These are phyloP conservation scores for Calophaca sinica DNA, from an alignment of 306 rosid species.

Conservation along the genomic window DNA sequence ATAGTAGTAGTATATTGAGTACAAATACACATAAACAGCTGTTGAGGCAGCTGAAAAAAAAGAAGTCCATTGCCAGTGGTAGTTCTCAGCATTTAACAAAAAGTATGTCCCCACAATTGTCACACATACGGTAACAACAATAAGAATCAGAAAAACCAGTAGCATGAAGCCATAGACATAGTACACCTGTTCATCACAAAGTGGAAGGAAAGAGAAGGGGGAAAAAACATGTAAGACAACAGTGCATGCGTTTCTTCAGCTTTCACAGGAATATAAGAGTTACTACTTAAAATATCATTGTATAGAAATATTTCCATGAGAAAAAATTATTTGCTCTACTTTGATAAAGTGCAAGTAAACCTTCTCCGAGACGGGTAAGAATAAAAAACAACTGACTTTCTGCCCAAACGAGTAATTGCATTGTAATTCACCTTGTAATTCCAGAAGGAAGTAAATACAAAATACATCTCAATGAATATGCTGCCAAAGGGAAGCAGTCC, in stretches of 20 bases:
- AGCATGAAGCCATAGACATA: conserved; percentile 99
- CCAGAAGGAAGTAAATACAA: conserved; percentile 99
- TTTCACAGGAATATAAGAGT: conserved; percentile 26
- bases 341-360: conserved; percentile 20
- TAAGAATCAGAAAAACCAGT: conserved; percentile 91
- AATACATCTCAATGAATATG: conserved; percentile 99
- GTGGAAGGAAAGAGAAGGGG: conserved; percentile 32
- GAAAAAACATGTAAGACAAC: conserved; percentile 40
- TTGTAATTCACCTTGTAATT: conserved; percentile 69
- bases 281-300: background rate
- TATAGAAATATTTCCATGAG: conserved; percentile 25
- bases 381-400: background rate
- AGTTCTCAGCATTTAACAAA: conserved; percentile 97
- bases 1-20: conserved; percentile 90
- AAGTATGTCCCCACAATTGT: conserved; percentile 98
- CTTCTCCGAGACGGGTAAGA: background rate
- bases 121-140: conserved; percentile 94
- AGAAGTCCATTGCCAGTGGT: conserved; percentile 99
- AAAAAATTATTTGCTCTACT: conserved; percentile 16
- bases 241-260: background rate
- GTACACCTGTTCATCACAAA: conserved; percentile 83
- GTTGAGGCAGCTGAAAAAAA: conserved; percentile 99
- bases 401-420: conserved; percentile 31
- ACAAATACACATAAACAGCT: conserved; percentile 91
- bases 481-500: conserved; percentile 99